Base-by-base conservation (phyloP, 352 stramenopile species). In the Aphanomyces astaci region DNA sequence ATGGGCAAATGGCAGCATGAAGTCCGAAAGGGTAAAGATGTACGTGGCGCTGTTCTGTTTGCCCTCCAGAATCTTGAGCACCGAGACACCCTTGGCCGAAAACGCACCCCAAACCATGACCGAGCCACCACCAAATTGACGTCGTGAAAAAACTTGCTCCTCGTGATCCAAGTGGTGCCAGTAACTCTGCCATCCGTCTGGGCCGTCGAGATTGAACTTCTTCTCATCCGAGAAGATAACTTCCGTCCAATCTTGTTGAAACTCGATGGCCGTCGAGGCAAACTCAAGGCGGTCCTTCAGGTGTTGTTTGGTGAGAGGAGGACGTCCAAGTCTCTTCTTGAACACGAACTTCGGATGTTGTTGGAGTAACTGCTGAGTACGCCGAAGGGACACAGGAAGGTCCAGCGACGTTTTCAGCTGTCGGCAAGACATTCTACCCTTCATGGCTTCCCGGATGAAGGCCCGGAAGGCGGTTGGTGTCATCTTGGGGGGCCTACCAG, bases 51-150 rank as follows among this genome's bases (percentile, higher is more conserved):
- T 71, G 28, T 75, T 63, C 57, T 76, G 67, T 27, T 57, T 67
- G 0, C 71, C 71, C 0, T 32, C 4, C 2, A 79, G 43, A 15
- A 76, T 48, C 3, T 27, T 64, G 32, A 79, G 43, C 17, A 52
- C 0, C 0, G 30, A 51, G 45, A 71, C 70, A 2, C 63, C 72
- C 0, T 31, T 13, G 4, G 48, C 22, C 15, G 56, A 75, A 22
- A 75, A 73, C 22, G 27, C 73, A 10, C 4, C 63, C 66, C 66
- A 76, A 0, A 78, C 51, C 71, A 76, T 74, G 1, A 77, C 32
- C 0, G 68, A 74, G 0, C 65, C 72, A 1, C 66, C 70, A 15
- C 36, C 36, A 43, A 15, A 15, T 15, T 43, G 36, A 43, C 36
- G 36, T 43, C 15, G 7, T 7, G 36, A 43, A 15, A 15, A 43